These are phyloP conservation scores for Grammothele lineata DNA, from an alignment of 768 basidiomycete species.

Conservation along the genomic window DNA sequence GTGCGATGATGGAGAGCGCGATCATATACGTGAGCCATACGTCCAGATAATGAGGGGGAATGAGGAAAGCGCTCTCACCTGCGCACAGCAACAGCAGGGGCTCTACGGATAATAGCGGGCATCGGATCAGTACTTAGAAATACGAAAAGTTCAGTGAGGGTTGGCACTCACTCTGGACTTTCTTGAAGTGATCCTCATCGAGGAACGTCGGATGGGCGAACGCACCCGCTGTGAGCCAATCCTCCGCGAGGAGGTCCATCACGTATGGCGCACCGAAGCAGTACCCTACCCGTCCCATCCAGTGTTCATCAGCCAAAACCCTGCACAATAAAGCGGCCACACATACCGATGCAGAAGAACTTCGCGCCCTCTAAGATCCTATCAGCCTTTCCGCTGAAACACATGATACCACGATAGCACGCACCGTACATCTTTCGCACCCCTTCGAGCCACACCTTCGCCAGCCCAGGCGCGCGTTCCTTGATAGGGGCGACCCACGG, in stretches of 20 bases:
- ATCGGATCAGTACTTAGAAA: neutral
- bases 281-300: conserved; percentile 38
- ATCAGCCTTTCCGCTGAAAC: too few species aligned
- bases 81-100: conserved; percentile 54
- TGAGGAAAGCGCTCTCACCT: too few species aligned
- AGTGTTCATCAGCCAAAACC: too few species aligned
- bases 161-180: conserved; percentile 43
- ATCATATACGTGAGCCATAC: too few species aligned
- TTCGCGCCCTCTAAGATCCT: conserved; percentile 22
- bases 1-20: too few species aligned
- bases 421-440: conserved; percentile 48
- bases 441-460: conserved; percentile 49
- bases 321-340: too few species aligned
- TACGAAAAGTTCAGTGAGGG: too few species aligned
- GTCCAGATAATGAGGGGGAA: too few species aligned
- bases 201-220: conserved; percentile 50
- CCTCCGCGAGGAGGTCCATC: conserved; percentile 41
- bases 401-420: neutral
- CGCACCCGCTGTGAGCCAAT: conserved; percentile 49
- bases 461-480: conserved; percentile 26
- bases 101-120: conserved; percentile 26
- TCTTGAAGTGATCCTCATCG: conserved; percentile 43
- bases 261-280: conserved; percentile 56
- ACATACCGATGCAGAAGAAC: conserved; percentile 16
- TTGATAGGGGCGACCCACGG: conserved; percentile 20